Evolutionary conservation across 768 basidiomycete genomes (phyloP).

Genomic region (Auricularia heimuer): DNA sequence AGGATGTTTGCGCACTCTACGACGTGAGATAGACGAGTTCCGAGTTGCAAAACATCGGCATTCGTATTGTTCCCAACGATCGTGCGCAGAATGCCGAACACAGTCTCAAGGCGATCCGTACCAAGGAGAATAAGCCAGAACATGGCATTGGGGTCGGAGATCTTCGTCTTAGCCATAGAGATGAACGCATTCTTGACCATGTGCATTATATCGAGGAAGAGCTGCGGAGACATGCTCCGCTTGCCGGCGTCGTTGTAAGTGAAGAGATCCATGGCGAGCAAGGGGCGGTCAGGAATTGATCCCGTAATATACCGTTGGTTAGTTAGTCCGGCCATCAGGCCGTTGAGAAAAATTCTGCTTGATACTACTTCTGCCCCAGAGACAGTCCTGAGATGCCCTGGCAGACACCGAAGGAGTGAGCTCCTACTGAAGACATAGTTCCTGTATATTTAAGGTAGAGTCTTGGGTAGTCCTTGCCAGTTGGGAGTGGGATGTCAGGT

Average conservation of each 20-base stretch:
- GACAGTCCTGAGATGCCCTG: no score
- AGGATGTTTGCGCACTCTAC: constrained; percentile 27
- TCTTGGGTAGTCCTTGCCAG: no score
- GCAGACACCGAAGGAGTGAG: no score
- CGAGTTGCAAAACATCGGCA: constrained; percentile 18
- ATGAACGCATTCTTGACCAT: constrained; percentile 32
- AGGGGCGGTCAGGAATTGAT: no score
- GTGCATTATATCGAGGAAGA: constrained; percentile 25
- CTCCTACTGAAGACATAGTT: no score
- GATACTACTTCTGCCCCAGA: no score
- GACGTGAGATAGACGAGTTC: constrained; percentile 18
- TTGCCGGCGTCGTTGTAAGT: constrained; percentile 4
- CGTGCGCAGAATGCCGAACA: constrained; percentile 19
- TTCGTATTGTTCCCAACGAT: constrained; percentile 15
- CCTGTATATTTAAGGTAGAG: no score
- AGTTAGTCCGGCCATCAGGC: no score
- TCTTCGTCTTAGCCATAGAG: constrained; percentile 29
- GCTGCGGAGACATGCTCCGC: constrained; percentile 18
- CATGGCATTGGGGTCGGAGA: constrained; percentile 20
- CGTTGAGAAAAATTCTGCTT: no score
- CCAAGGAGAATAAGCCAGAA: constrained; percentile 30
- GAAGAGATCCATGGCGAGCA: constrained; percentile 16
- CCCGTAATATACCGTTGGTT: no score
- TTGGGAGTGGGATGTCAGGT: no score
- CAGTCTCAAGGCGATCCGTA: constrained; percentile 27